phyloP scores from a whole-genome alignment of 441 rosid genomes.

The Syzygium malaccense region DNA sequence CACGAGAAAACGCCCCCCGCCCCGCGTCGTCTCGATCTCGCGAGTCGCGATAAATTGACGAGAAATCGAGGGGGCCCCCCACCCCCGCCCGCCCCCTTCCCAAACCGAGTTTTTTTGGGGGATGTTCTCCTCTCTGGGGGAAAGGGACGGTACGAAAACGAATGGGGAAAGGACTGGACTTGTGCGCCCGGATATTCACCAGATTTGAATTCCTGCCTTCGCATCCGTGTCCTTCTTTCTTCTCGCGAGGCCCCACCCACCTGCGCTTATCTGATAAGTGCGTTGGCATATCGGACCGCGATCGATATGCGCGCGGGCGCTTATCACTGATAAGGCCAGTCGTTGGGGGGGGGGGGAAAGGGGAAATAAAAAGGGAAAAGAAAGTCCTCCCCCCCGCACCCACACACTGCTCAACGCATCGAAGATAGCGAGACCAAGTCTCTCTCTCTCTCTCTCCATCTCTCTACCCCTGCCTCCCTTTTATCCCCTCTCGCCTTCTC shows the following conservation, averaged over 20 bases:
- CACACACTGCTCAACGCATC: slow-evolving; percentile 55
- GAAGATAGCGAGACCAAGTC: slow-evolving; percentile 73
- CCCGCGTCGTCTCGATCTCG: background rate
- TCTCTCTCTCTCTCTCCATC: slow-evolving; percentile 5
- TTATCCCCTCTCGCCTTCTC: background rate
- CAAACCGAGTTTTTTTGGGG: background rate
- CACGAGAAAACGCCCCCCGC: background rate
- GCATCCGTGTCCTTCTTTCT: slow-evolving; percentile 41
- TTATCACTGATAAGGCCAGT: slow-evolving; percentile 51
- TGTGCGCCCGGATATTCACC: slow-evolving; percentile 70
- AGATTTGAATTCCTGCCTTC: slow-evolving; percentile 72
- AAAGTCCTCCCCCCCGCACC: background rate
- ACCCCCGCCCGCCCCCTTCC: too few species aligned
- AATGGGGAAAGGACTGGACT: slow-evolving; percentile 57
- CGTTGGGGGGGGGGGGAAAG: background rate
- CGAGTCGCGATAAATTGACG: slow-evolving; percentile 2
- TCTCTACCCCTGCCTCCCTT: background rate
- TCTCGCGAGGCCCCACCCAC: background rate
- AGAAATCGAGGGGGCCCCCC: background rate
- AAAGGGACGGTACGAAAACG: slow-evolving; percentile 32
- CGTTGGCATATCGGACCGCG: fast-evolving
- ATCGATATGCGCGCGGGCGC: fast-evolving
- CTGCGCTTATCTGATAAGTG: fast-evolving
- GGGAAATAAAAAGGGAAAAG: background rate
- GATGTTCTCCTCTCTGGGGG: background rate